phyloP scores from a whole-genome alignment of 2,329 filamentous ascomycete species.

The Sarocladiaceae sp. region DNA sequence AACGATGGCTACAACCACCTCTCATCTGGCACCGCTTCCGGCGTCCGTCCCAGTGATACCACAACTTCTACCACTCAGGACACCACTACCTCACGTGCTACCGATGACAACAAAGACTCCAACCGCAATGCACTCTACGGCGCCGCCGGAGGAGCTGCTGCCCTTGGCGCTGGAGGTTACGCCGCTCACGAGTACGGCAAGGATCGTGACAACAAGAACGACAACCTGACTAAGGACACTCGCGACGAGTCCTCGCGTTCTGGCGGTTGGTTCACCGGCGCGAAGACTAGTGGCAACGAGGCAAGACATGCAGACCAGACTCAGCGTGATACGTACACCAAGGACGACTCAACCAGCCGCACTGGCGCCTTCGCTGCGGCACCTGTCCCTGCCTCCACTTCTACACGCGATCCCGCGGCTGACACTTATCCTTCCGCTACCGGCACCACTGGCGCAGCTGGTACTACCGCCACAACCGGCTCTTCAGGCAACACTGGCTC shows the following conservation, averaged over 20 bases:
- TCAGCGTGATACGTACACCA: background rate
- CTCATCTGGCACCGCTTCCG: slow-evolving; percentile 12
- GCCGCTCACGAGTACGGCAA: background rate
- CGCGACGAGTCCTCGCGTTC: background rate
- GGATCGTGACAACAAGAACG: background rate
- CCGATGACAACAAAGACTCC: slow-evolving; percentile 20
- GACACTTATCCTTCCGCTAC: background rate
- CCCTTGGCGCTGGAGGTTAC: slow-evolving; percentile 5
- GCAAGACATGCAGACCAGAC: background rate
- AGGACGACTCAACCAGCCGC: background rate
- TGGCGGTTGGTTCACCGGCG: slow-evolving; percentile 4
- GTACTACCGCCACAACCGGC: background rate
- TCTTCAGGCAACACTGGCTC: background rate
- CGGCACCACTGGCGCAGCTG: too few relatives aligned
- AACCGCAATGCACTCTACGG: slow-evolving; percentile 19
- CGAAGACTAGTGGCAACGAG: background rate
- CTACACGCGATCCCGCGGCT: background rate
- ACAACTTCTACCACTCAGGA: background rate
- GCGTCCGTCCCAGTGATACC: slow-evolving; percentile 17
- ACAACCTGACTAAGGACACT: background rate
- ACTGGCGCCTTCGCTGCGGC: background rate
- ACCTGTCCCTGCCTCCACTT: background rate
- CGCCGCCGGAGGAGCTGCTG: background rate
- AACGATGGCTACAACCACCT: slow-evolving; percentile 9
- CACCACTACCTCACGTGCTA: background rate